A percentile compares a stretch with the other conserved stretches of the same genome.
phyloP scores from a whole-genome alignment of 495 filamentous ascomycete species.

The Cercophora samala region DNA sequence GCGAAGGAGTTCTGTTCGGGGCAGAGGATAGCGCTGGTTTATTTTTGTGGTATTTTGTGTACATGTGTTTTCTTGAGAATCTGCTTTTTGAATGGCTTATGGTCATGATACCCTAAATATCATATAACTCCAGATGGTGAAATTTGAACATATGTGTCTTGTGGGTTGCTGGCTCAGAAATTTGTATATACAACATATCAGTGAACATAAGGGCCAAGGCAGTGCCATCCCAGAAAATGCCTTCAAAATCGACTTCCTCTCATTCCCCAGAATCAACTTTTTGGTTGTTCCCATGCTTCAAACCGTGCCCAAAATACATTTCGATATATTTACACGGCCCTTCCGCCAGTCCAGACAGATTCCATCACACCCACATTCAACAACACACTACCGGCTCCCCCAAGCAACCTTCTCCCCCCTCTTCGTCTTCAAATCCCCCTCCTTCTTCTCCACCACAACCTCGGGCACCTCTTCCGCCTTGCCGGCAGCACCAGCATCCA shows the following conservation, averaged over 20 bases:
- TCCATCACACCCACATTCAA: background rate
- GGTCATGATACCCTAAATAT: background rate
- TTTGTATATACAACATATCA: no score
- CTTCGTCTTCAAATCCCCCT: conserved; percentile 46
- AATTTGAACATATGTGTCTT: no score
- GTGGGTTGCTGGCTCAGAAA: no score
- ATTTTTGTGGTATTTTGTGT: background rate
- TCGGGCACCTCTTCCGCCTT: no score
- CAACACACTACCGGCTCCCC: conserved; percentile 26
- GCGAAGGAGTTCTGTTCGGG: background rate
- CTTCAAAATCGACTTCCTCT: background rate
- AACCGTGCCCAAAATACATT: background rate
- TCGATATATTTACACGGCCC: background rate
- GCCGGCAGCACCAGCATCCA: conserved; percentile 18
- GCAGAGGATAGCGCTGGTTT: background rate
- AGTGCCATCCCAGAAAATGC: background rate
- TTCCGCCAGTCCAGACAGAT: background rate
- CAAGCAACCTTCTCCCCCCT: conserved; percentile 46
- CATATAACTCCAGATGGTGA: no score
- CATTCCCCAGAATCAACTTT: conserved; percentile 16
- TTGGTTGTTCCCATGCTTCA: background rate
- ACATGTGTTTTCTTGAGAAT: background rate
- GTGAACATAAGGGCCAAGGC: no score
- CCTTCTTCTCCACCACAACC: conserved; percentile 11
- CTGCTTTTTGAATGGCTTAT: background rate